Conservation (phyloP, 2,329 filamentous ascomycete genomes). For the Lecanoromycetidae sp. region DNA sequence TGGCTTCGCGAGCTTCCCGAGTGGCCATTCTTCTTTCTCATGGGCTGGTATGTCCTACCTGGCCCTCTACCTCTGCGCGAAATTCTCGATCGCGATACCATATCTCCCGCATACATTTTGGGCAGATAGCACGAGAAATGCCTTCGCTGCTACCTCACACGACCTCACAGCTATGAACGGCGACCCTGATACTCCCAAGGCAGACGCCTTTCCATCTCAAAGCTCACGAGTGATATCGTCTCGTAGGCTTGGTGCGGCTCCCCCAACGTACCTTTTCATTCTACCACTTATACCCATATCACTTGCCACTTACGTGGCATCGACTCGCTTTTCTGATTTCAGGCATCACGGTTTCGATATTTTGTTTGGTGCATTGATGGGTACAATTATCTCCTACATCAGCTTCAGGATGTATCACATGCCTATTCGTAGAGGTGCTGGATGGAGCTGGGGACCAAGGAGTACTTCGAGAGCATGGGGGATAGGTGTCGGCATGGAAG, state of each 20-base stretch:
- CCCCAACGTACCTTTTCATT: conserved; percentile 66
- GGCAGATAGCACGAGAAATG: neutral
- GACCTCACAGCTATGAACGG: too few species aligned
- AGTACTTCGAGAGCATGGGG: too few species aligned
- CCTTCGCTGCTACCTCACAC: too few species aligned
- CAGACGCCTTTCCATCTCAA: neutral
- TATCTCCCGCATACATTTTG: conserved; percentile 43
- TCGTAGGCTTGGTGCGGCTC: conserved; percentile 54
- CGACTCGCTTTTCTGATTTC: conserved; percentile 77
- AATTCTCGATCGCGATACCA: conserved; percentile 63
- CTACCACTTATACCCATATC: conserved; percentile 60
- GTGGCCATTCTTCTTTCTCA: conserved; percentile 62
- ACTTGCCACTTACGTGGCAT: conserved; percentile 66
- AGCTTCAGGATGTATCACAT: conserved; percentile 79
- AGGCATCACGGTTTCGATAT: conserved; percentile 91
- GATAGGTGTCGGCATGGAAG: too few species aligned
- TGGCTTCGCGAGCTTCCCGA: conserved; percentile 75
- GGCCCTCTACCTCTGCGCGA: conserved; percentile 73
- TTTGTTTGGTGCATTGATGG: conserved; percentile 70
- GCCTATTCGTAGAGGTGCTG: conserved; percentile 63
- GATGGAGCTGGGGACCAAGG: conserved; percentile 84
- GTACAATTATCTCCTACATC: conserved; percentile 57
- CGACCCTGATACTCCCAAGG: neutral
- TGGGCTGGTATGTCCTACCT: conserved; percentile 76
- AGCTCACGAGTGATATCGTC: neutral